Conservation (phyloP, 139 green algal genomes). For the Klebsormidium nitens region DNA sequence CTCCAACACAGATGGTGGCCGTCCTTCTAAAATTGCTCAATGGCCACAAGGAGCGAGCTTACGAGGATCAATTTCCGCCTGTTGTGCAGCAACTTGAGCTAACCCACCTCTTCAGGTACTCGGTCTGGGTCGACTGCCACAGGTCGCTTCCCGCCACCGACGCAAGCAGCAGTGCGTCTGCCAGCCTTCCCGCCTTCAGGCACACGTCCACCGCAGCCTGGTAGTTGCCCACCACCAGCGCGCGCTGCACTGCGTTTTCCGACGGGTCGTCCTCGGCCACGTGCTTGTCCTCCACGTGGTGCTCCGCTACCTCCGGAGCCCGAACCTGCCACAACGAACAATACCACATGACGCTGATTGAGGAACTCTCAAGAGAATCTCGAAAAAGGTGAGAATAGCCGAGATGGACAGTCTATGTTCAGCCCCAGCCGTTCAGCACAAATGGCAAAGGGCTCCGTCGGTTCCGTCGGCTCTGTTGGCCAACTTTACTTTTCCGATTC, state of each 20-base stretch:
- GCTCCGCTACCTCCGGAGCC: slow-evolving; percentile 12
- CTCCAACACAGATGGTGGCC: too few species aligned
- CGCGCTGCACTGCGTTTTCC: slow-evolving; percentile 75
- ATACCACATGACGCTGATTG: background rate
- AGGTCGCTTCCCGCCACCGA: slow-evolving; percentile 50
- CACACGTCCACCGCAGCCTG: slow-evolving; percentile 75
- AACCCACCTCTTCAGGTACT: slow-evolving; percentile 63
- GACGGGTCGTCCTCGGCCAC: slow-evolving; percentile 10
- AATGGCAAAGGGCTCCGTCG: too few species aligned
- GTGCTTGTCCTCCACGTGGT: slow-evolving; percentile 14
- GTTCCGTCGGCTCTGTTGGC: slow-evolving; percentile 7
- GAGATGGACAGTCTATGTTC: too few species aligned
- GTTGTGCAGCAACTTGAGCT: slow-evolving; percentile 14
- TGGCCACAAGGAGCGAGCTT: too few species aligned
- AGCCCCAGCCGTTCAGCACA: too few species aligned
- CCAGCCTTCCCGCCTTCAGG: slow-evolving; percentile 70
- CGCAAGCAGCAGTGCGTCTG: slow-evolving; percentile 78
- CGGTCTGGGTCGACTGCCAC: slow-evolving; percentile 46
- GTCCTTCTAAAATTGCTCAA: too few species aligned
- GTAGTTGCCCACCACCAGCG: slow-evolving; percentile 89
- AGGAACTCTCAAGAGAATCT: background rate
- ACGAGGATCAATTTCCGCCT: slow-evolving; percentile 78
- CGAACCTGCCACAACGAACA: background rate
- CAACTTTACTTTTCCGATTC: too few species aligned
- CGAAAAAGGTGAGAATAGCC: too few species aligned